These are phyloP conservation scores for Sporothrix brasiliensis DNA, from an alignment of 2,329 filamentous ascomycete genomes.

Conservation along the genomic window DNA sequence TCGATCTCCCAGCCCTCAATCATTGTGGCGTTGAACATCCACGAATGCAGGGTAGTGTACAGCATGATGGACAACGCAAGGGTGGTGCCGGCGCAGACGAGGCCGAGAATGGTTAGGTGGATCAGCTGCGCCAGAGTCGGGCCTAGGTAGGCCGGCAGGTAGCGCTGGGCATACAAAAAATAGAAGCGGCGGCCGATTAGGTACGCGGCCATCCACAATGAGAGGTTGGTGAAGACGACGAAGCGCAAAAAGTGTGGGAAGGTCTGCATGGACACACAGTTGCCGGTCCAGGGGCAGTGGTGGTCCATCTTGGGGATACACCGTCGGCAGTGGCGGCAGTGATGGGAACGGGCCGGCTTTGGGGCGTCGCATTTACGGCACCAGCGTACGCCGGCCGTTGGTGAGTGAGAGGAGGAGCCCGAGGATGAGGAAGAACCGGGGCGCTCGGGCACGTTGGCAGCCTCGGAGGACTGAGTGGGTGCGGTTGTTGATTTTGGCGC, in stretches of 20 bases:
- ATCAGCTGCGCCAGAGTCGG: conserved; percentile 63
- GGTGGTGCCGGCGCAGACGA: conserved; percentile 61
- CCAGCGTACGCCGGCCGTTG: conserved; percentile 53
- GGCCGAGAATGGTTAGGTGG: conserved; percentile 61
- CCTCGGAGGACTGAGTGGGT: background rate
- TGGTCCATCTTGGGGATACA: conserved; percentile 84
- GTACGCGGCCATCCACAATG: conserved; percentile 64
- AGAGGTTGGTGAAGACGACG: conserved; percentile 66
- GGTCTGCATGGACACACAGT: conserved; percentile 80
- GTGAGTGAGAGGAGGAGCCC: conserved; percentile 24
- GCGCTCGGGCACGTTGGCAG: conserved; percentile 3
- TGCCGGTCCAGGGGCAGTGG: conserved; percentile 82
- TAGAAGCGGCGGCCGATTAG: conserved; percentile 63
- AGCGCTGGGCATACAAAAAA: conserved; percentile 65
- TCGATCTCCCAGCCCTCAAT: conserved; percentile 79
- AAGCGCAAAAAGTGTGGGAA: conserved; percentile 84
- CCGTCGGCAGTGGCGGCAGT: conserved; percentile 74
- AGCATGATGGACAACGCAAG: conserved; percentile 68
- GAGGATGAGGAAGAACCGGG: conserved; percentile 26
- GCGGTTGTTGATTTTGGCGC: background rate
- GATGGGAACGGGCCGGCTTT: conserved; percentile 78
- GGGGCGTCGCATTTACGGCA: conserved; percentile 74
- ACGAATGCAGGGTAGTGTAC: conserved; percentile 61
- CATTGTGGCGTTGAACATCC: conserved; percentile 72
- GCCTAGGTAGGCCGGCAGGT: conserved; percentile 73